Evolutionary conservation across 2,329 filamentous ascomycete genomes (phyloP), one percentile per base, ranked within the genome.

Genomic region (Whalleya microplaca): DNA sequence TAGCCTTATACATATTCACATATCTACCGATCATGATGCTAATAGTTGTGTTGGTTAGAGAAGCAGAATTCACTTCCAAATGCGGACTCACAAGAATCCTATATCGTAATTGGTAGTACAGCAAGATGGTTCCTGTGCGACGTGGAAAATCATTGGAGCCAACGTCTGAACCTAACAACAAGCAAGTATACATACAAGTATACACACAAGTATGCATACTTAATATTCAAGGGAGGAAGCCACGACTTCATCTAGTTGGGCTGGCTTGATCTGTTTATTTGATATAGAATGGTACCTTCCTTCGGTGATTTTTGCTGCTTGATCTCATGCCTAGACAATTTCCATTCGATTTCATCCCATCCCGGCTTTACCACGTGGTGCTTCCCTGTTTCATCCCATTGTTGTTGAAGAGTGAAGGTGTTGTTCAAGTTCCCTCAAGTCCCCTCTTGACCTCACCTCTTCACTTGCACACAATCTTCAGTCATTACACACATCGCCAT

Each of bases 321-420:
- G 23, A 9, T 27, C 23, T 27, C 9, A 9, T 27, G 23, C 23
- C 23, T 9, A 27, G 9, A 27, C 9, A 27, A 27, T 4, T 27
- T 27, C 23, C 4, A 27, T 27, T 9, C 23, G 27, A n/a, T n/a
- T n/a, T 41, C 16, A 56, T 41, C 21, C 48, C 41, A 54, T 5
- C 14, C 7, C 29, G 16, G 45, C 42, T 27, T 27, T 27, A 48
- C 19, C 23, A 16, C 41, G 23, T 9, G 9, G 4, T 27, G 16
- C 21, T 27, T 27, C 23, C 23, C 43, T 47, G 42, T 56, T 46
- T 32, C 52, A 53, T 58, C 50, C 45, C 37, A 32, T n/a, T n/a
- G n/a, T n/a, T n/a, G n/a, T n/a, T n/a, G n/a, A n/a, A n/a, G n/a
- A n/a, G n/a, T n/a, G n/a, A n/a, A n/a, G n/a, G n/a, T n/a, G n/a